Base-by-base conservation (phyloP, 2,329 filamentous ascomycete genomes). In the Fusarium newnesense region DNA sequence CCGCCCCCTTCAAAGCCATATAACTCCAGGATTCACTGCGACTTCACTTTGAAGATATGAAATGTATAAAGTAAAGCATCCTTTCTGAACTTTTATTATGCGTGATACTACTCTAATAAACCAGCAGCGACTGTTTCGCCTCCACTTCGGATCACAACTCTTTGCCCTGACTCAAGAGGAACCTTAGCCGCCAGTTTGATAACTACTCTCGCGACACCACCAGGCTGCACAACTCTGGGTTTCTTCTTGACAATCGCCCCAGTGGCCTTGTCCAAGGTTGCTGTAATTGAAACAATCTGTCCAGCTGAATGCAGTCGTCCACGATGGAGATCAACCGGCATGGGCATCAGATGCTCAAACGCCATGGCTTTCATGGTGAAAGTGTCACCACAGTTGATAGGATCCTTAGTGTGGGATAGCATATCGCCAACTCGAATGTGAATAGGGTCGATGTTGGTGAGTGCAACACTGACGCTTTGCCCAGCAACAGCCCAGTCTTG, bases 401-500 rank as follows among this genome's bases (percentile, higher is more conserved):
- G 92, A 4, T 88, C 83, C 3, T 87, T 86, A 1, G 90, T 87
- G 53, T 89, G 87, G 83, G 95, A 97, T n/a, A 97, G 83, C 24
- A 98, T 93, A 78, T 98, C 95, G 26, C 96, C 96, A 12, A 93
- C 88, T 50, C 91, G 90, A 15, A 99, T 88, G 77, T 98, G 93
- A 21, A 93, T 89, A 0, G 93, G 89, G 76, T 98, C 96, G 78
- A 98, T 94, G 74, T 96, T 93, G 13, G 90, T 87, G 54, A 99
- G 87, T 74, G 97, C 93, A n/a, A 99, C 84, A 1, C 91, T 92
- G 21, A 94, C 90, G 67, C 96, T 97, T 79, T 98, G 94, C 2
- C 96, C 96, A 2, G 96, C 95, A 19, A 98, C 95, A 1, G 94
- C 94, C 94, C 95, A 99, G 67, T 97, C 95, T 18, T 88, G 89